These are phyloP conservation scores for Trichophyton rubrum DNA, from an alignment of 2,329 filamentous ascomycete species.

Conservation along the genomic window DNA sequence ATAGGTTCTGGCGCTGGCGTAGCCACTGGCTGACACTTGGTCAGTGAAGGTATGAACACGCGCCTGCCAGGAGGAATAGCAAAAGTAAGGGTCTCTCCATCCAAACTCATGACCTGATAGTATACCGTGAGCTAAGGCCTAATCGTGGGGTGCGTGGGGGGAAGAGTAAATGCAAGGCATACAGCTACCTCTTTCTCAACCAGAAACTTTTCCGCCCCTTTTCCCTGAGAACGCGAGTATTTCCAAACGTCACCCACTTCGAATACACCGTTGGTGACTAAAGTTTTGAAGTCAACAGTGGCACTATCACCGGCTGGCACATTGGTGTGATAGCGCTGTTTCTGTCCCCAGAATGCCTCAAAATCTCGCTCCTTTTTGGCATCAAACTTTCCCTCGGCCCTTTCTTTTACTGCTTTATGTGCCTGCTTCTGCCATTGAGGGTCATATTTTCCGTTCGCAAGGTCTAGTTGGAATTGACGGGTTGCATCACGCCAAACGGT, in stretches of 20 bases:
- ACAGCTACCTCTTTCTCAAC: constrained; percentile 35
- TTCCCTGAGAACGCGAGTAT: constrained; percentile 19
- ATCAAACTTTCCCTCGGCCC: constrained; percentile 45
- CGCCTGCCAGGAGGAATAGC: constrained; percentile 29
- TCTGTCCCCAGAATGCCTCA: constrained; percentile 48
- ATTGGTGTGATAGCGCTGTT: constrained; percentile 28
- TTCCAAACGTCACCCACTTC: constrained; percentile 32
- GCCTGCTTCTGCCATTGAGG: constrained; percentile 46
- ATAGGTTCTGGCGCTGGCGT: not conserved
- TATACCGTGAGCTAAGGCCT: not conserved
- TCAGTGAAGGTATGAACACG: constrained; percentile 19
- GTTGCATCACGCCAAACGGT: constrained; percentile 42
- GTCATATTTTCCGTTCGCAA: constrained; percentile 44
- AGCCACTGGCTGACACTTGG: not conserved
- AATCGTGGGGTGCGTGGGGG: not conserved
- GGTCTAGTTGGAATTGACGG: constrained; percentile 44
- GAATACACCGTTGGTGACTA: constrained; percentile 27
- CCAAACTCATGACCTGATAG: constrained; percentile 24
- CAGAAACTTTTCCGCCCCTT: constrained; percentile 17
- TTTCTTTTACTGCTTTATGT: constrained; percentile 39
- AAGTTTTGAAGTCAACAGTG: constrained; percentile 27
- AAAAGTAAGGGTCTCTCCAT: constrained; percentile 25
- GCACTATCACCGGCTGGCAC: constrained; percentile 32
- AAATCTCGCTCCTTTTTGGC: constrained; percentile 42
- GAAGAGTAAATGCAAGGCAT: constrained; percentile 9